Evolutionary conservation across 2,329 filamentous ascomycete genomes (phyloP).

Genomic region (Sclerotinia spermophila): DNA sequence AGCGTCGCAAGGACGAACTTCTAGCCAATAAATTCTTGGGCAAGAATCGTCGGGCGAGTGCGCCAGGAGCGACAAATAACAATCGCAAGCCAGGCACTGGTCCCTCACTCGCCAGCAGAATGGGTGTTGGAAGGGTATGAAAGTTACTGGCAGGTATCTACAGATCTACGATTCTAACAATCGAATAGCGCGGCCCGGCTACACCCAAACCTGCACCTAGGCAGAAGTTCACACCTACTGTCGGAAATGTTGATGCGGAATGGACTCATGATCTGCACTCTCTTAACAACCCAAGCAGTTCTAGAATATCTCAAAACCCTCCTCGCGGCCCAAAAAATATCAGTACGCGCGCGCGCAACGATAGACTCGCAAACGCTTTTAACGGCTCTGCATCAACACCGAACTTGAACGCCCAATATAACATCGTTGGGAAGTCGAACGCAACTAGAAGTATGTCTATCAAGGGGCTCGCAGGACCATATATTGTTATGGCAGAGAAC

Average conservation of each 20-base stretch:
- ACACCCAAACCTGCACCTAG: slow-evolving; percentile 28
- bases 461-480: slow-evolving; percentile 68
- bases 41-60: slow-evolving; percentile 54
- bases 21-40: slow-evolving; percentile 72
- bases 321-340: slow-evolving; percentile 33
- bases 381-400: slow-evolving; percentile 35
- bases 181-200: slow-evolving; percentile 25
- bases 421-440: slow-evolving; percentile 38
- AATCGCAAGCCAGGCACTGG: slow-evolving; percentile 46
- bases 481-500: slow-evolving; percentile 72
- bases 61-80: slow-evolving; percentile 46
- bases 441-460: slow-evolving; percentile 59
- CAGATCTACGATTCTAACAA: slow-evolving; percentile 20
- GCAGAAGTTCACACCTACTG: slow-evolving; percentile 35
- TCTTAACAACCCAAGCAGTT: slow-evolving; percentile 42
- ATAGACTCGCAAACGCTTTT: slow-evolving; percentile 30
- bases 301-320: slow-evolving; percentile 41
- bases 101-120: slow-evolving; percentile 65
- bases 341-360: slow-evolving; percentile 29
- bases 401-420: slow-evolving; percentile 36
- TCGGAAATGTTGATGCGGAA: slow-evolving; percentile 60
- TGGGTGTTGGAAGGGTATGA: slow-evolving; percentile 67
- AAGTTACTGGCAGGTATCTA: background rate
- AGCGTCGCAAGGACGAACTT: slow-evolving; percentile 66
- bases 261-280: slow-evolving; percentile 69